Conservation (phyloP, 768 basidiomycete species). For the Tephrocybe sp. region DNA sequence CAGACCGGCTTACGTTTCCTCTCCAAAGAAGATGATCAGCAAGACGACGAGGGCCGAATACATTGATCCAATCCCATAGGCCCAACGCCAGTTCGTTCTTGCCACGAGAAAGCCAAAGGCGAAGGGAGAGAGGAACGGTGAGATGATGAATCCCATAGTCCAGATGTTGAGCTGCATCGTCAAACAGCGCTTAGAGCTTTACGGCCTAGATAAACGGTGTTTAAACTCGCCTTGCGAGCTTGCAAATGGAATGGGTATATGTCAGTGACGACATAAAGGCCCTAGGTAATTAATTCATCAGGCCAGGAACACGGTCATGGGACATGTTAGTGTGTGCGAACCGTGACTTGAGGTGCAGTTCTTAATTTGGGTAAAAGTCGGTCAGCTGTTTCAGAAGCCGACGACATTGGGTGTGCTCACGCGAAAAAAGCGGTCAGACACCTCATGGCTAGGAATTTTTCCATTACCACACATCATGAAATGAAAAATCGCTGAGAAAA, state of each 20-base stretch:
- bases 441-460: constrained; percentile 47
- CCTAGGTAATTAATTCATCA: constrained; percentile 32
- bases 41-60: constrained; percentile 47
- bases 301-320: not conserved
- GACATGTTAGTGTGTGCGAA: constrained; percentile 28
- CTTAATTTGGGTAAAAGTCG: too few species aligned
- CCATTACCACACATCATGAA: not conserved
- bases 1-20: constrained; percentile 72
- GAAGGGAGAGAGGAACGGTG: constrained; percentile 64
- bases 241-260: constrained; percentile 71
- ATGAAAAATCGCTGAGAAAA: not conserved
- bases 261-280: constrained; percentile 61
- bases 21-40: constrained; percentile 42
- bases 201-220: constrained; percentile 21
- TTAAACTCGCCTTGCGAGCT: constrained; percentile 52
- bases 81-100: constrained; percentile 58
- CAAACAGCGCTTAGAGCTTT: not conserved
- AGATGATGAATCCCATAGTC: constrained; percentile 62
- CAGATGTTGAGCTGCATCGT: constrained; percentile 45
- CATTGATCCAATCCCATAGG: constrained; percentile 64
- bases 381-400: not conserved
- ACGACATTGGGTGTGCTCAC: constrained; percentile 26
- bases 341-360: constrained; percentile 53
- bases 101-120: constrained; percentile 69
- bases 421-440: constrained; percentile 59